Conservation (phyloP, 1,284 basidiomycete species). For the Athelia psychrophila region DNA sequence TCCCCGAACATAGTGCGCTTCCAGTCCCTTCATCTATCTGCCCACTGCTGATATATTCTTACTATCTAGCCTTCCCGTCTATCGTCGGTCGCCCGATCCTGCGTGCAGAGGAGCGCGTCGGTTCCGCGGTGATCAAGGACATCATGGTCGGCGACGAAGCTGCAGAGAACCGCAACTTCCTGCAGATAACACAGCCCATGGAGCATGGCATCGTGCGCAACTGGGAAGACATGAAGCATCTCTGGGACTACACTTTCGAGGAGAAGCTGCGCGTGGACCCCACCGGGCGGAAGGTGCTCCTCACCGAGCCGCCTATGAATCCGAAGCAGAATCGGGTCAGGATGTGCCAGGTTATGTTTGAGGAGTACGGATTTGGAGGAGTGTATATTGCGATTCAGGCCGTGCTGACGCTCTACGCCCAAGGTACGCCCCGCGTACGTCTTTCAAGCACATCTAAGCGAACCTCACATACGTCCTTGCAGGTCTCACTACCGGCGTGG, state of each 20-base stretch:
- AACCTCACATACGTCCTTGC: constrained; percentile 1
- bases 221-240: constrained; percentile 98
- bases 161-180: constrained; percentile 89
- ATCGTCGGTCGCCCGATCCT: constrained; percentile 96
- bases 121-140: constrained; percentile 85
- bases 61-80: constrained; percentile 83
- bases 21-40: constrained; percentile 2
- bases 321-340: constrained; percentile 89
- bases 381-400: constrained; percentile 99
- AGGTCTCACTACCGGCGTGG: constrained; percentile 98
- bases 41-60: constrained; percentile 2
- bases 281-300: constrained; percentile 84
- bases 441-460: neutral
- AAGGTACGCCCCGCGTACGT: constrained; percentile 60
- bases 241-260: constrained; percentile 99
- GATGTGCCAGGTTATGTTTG: constrained; percentile 99
- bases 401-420: constrained; percentile 95
- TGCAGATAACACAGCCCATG: constrained; percentile 98
- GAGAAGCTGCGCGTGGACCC: constrained; percentile 93
- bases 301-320: constrained; percentile 99
- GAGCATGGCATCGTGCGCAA: constrained; percentile 99
- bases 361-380: constrained; percentile 95
- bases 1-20: constrained; percentile 89
- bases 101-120: constrained; percentile 93
- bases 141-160: constrained; percentile 99